Conservation (phyloP, 2,329 filamentous ascomycete species). For the Clarireedia monteithiana region DNA sequence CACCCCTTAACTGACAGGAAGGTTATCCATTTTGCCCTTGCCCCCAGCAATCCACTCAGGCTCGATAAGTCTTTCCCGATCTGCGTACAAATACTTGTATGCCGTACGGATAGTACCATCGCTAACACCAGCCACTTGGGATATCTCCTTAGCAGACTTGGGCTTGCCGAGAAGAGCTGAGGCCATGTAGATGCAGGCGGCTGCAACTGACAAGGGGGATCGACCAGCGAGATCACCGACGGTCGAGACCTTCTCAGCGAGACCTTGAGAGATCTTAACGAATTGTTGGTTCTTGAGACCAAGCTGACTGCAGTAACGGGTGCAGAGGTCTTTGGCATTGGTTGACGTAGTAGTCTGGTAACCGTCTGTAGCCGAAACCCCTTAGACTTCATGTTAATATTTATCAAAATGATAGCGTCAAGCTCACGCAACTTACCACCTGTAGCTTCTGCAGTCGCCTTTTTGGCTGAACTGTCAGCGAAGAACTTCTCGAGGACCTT, state of each 20-base stretch:
- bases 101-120: slow-evolving; percentile 95
- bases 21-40: slow-evolving; percentile 60
- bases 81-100: slow-evolving; percentile 78
- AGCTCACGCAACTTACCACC: slow-evolving; percentile 41
- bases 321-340: slow-evolving; percentile 75
- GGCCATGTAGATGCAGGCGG: slow-evolving; percentile 94
- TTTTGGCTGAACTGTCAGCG: slow-evolving; percentile 57
- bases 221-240: slow-evolving; percentile 78
- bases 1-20: slow-evolving; percentile 43
- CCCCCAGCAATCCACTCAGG: slow-evolving; percentile 67
- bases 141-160: slow-evolving; percentile 80
- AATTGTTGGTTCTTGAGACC: slow-evolving; percentile 64
- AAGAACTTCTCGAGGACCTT: slow-evolving; percentile 88
- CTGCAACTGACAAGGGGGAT: slow-evolving; percentile 87
- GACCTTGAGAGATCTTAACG: slow-evolving; percentile 69
- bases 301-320: slow-evolving; percentile 82
- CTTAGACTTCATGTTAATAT: slow-evolving; percentile 28
- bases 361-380: slow-evolving; percentile 36
- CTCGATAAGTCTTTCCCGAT: slow-evolving; percentile 66
- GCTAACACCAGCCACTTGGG: slow-evolving; percentile 76
- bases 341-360: slow-evolving; percentile 72
- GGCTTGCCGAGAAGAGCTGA: slow-evolving; percentile 76
- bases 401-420: slow-evolving; percentile 16
- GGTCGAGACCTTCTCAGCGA: slow-evolving; percentile 70
- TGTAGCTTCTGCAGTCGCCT: slow-evolving; percentile 39